Percentiles rank a stretch among this genome's conserved stretches.
Conservation (phyloP, 2,329 filamentous ascomycete species). For the Lasiodiplodia theobromae region DNA sequence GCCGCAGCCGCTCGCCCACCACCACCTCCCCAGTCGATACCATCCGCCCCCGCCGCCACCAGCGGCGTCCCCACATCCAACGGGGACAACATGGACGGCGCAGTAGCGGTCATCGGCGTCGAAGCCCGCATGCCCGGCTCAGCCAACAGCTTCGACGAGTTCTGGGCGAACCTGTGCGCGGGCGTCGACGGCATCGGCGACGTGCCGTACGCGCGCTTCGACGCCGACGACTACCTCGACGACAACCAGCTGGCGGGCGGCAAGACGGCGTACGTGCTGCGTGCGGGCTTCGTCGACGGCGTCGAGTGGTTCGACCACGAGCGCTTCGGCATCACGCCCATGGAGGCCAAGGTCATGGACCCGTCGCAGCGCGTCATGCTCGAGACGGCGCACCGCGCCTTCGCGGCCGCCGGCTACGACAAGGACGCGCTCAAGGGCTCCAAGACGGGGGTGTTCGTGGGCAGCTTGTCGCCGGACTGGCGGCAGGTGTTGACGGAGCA, state of each 20-base stretch:
- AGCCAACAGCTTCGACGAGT: background rate
- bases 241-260: slow-evolving; percentile 38
- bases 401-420: slow-evolving; percentile 34
- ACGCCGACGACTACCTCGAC: slow-evolving; percentile 31
- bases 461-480: slow-evolving; percentile 35
- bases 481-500: slow-evolving; percentile 1
- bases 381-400: slow-evolving; percentile 32
- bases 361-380: slow-evolving; percentile 34
- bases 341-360: slow-evolving; percentile 32
- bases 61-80: too few relatives aligned
- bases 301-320: slow-evolving; percentile 32
- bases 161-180: background rate
- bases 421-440: slow-evolving; percentile 27
- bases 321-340: slow-evolving; percentile 33
- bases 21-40: too few relatives aligned
- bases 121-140: background rate
- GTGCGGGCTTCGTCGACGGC: slow-evolving; percentile 32
- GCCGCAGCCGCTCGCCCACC: too few relatives aligned
- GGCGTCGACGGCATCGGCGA: background rate
- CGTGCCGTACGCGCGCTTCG: slow-evolving; percentile 30
- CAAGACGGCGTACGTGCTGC: slow-evolving; percentile 31
- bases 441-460: slow-evolving; percentile 38
- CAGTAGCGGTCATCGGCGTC: background rate
- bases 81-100: too few relatives aligned
- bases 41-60: too few relatives aligned